Evolutionary conservation across 306 rosid species (phyloP).

Genomic region (Fragaria nilgerrensis): DNA sequence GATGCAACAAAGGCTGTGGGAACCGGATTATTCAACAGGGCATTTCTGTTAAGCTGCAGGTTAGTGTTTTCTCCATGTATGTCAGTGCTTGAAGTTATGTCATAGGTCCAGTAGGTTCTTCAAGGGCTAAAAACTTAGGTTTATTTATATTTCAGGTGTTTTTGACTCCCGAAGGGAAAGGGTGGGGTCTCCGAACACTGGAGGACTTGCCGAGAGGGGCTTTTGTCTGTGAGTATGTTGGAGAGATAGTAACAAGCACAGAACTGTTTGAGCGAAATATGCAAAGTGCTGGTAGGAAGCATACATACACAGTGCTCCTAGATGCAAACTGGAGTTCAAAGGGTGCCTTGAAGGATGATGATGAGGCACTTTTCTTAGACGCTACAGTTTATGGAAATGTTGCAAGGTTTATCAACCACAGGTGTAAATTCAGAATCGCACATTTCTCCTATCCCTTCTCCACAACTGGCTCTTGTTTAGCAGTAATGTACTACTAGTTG

Average conservation of each 20-base stretch:
- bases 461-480: background rate
- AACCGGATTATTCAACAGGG: conserved; percentile 30
- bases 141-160: conserved; percentile 24
- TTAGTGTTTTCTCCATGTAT: conserved; percentile 1
- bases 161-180: conserved; percentile 29
- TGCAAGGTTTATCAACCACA: conserved; percentile 37
- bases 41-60: conserved; percentile 26
- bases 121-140: background rate
- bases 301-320: conserved; percentile 15
- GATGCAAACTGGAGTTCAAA: conserved; percentile 24
- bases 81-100: background rate
- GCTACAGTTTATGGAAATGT: conserved; percentile 29
- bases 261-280: conserved; percentile 18
- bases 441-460: background rate
- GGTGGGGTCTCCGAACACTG: conserved; percentile 31
- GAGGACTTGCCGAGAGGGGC: conserved; percentile 33
- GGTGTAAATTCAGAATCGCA: conserved; percentile 7
- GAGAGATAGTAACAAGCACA: conserved; percentile 26
- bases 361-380: conserved; percentile 31
- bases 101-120: background rate
- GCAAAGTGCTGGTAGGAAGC: conserved; percentile 5
- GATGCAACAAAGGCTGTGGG: conserved; percentile 22
- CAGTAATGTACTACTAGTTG: background rate
- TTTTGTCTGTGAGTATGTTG: conserved; percentile 32
- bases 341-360: conserved; percentile 16